Percentiles rank a stretch among this genome's conserved stretches.
Evolutionary conservation across 164 flowering plant genomes (phyloP).

Genomic region (Nymphaea thermarum): DNA sequence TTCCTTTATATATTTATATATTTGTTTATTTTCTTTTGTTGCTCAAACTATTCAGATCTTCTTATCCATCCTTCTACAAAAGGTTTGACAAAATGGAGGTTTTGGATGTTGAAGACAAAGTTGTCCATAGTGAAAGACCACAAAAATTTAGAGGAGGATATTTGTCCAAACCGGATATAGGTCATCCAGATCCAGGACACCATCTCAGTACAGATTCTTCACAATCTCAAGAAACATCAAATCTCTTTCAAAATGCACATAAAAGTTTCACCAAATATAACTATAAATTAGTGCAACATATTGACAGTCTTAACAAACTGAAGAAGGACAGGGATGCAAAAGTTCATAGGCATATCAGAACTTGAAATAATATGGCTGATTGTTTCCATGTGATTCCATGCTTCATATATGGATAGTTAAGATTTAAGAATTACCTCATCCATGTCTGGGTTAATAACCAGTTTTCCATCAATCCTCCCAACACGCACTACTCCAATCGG

Average conservation of each 20-base stretch:
- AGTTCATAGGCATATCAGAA: not conserved
- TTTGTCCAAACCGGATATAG: too few relatives aligned
- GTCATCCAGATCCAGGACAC: too few relatives aligned
- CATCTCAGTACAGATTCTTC: too few relatives aligned
- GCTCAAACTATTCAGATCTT: too few relatives aligned
- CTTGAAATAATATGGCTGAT: not conserved
- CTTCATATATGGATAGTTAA: not conserved
- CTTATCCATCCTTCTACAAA: too few relatives aligned
- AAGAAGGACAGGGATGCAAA: not conserved
- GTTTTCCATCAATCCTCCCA: conserved; percentile 71
- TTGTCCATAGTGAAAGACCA: too few relatives aligned
- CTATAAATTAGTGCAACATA: not conserved
- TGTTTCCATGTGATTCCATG: not conserved
- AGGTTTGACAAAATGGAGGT: too few relatives aligned
- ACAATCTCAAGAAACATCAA: too few relatives aligned
- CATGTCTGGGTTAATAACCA: conserved; percentile 80
- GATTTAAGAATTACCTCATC: conserved; percentile 67
- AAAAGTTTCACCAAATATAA: not conserved
- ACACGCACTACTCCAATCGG: conserved; percentile 89
- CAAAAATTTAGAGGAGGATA: too few relatives aligned
- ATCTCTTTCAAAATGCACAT: not conserved
- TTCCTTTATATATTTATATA: too few relatives aligned
- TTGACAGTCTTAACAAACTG: not conserved
- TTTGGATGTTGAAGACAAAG: too few relatives aligned
- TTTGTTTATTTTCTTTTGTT: too few relatives aligned